A percentile compares a stretch with the other conserved stretches of the same genome.
Conservation (phyloP, 495 filamentous ascomycete genomes). For the Hypoxylon perforatum region DNA sequence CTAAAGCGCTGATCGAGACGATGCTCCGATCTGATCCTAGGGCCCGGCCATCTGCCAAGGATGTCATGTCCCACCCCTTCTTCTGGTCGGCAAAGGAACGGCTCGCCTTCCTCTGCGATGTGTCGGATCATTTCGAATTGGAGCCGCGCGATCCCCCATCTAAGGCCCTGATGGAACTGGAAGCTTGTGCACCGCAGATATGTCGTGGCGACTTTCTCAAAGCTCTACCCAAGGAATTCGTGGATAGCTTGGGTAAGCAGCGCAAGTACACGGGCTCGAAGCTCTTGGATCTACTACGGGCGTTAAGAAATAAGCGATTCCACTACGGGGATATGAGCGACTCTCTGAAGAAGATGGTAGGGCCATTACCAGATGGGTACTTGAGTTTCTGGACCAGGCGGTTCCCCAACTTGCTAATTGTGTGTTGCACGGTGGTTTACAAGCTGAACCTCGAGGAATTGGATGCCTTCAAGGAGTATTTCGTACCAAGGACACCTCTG, state of each 20-base stretch:
- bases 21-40: constrained; percentile 85
- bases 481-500: constrained; percentile 50
- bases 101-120: constrained; percentile 89
- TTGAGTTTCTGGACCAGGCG: constrained; percentile 82
- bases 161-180: constrained; percentile 69
- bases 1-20: constrained; percentile 81
- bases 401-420: constrained; percentile 86
- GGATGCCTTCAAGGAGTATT: constrained; percentile 84
- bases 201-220: constrained; percentile 77
- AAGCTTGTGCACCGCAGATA: constrained; percentile 50
- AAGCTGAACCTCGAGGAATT: constrained; percentile 70
- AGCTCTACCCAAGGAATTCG: constrained; percentile 78
- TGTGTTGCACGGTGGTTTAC: constrained; percentile 78
- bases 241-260: constrained; percentile 90
- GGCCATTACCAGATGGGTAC: constrained; percentile 84
- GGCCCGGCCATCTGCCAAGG: constrained; percentile 72
- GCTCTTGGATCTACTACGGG: constrained; percentile 87
- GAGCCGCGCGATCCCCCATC: constrained; percentile 86
- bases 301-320: constrained; percentile 93
- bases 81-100: constrained; percentile 93
- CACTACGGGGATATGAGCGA: constrained; percentile 94
- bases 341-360: constrained; percentile 80
- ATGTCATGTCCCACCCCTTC: constrained; percentile 92
- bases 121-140: constrained; percentile 94
- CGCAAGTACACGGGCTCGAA: constrained; percentile 88